Percentiles rank a stretch among this genome's conserved stretches.
Evolutionary conservation across 371 early-diverging fungal species (phyloP).

Genomic region (Mortierella sp.): DNA sequence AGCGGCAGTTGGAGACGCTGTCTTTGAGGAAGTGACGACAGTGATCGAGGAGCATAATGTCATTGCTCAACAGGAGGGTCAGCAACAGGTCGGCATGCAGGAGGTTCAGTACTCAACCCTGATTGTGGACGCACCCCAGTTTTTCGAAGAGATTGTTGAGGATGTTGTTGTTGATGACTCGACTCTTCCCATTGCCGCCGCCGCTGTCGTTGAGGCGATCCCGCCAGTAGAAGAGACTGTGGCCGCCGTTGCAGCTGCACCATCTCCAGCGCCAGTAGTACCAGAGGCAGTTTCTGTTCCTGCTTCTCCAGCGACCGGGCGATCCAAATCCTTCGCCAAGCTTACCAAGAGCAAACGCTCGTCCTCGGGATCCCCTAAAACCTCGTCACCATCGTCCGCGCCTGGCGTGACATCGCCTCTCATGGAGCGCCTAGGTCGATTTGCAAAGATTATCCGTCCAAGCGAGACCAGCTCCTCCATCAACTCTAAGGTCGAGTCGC

Average conservation of each 20-base stretch:
- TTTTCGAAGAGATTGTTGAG: constrained; percentile 28
- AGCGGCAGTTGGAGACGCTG: background rate
- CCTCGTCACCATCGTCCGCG: background rate
- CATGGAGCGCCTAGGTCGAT: constrained; percentile 28
- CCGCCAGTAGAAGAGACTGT: background rate
- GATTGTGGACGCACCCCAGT: background rate
- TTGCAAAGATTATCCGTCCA: constrained; percentile 35
- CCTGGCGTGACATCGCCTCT: constrained; percentile 18
- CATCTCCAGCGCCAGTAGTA: background rate
- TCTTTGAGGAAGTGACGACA: constrained; percentile 3
- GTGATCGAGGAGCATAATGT: background rate
- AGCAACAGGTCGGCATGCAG: background rate
- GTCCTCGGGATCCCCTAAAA: constrained; percentile 3
- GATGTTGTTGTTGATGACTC: constrained; percentile 4
- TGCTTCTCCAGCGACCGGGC: background rate
- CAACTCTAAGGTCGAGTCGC: constrained; percentile 34
- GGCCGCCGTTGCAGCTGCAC: background rate
- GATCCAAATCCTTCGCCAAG: constrained; percentile 27
- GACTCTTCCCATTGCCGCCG: background rate
- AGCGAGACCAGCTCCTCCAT: constrained; percentile 24
- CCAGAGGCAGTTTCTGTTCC: background rate
- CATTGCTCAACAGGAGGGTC: background rate
- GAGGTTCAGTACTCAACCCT: background rate
- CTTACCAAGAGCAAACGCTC: constrained; percentile 35
- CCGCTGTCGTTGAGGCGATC: background rate